Evolutionary conservation across 164 flowering plant species (phyloP), one percentile per base, ranked within the genome.

Genomic region (Magnolia changhungtana): DNA sequence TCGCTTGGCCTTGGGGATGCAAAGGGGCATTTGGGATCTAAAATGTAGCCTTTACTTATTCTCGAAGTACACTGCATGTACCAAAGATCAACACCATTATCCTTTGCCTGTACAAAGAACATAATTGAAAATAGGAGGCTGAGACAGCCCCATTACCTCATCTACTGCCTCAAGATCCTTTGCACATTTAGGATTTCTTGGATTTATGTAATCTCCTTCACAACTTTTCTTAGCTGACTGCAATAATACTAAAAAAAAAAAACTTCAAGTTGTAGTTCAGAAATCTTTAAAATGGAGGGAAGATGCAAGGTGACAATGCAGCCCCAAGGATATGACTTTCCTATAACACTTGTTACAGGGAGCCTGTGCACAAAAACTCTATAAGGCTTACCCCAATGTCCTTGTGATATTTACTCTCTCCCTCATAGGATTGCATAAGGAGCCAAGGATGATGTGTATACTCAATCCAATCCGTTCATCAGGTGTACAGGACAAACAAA

Each of bases 1-100:
- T 69, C 51, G 6, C 37, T 45, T 23, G 70, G 72, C 61, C 67
- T 55, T 24, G 80, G 76, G 31, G 78, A 37, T 23, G 52, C 76
- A 72, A 68, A 59, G 21, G 50, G 21, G 74, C 88, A 85, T 0
- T 61, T 29, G 9, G 81, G 81, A 37, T 83, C 84, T 73, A 85
- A 74, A 72, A 85, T 79, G 16, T 82, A 37, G 13, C 29, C 50
- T 1, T 0, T 7, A 3, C 45, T 1, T 3, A 84, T 7, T 2
- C 50, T 75, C 5, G 59, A 24, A 27, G 64, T 16, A 31, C 77
- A 65, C 86, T 86, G 49, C 71, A 76, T 0, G 37, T n/a, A 49
- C 14, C 16, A 73, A 58, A 24, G 4, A n/a, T n/a, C 45, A 73
- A 2, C 4, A 50, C 49, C 5, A 1, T 27, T 27, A 45, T 65